Evolutionary conservation across 1,284 basidiomycete species (phyloP).

Genomic region (Ustanciosporium gigantosporum): DNA sequence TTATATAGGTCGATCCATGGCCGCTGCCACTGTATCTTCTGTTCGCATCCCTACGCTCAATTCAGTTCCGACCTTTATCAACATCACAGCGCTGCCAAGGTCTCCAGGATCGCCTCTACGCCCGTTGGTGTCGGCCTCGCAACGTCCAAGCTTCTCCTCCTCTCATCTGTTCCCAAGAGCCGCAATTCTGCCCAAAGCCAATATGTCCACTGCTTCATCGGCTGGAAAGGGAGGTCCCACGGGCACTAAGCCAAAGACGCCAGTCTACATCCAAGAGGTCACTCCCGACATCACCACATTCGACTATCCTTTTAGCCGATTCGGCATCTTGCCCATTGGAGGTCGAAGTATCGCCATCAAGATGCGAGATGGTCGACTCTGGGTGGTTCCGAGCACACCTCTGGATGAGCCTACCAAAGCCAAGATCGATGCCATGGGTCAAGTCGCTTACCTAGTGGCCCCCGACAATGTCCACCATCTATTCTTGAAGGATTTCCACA

Average conservation of each 20-base stretch:
- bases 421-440: slow-evolving; percentile 74
- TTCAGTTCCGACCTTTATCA: no score
- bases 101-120: no score
- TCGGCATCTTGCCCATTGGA: slow-evolving; percentile 60
- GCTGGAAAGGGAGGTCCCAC: slow-evolving; percentile 6
- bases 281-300: slow-evolving; percentile 54
- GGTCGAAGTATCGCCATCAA: slow-evolving; percentile 72
- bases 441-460: slow-evolving; percentile 67
- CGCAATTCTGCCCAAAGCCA: no score
- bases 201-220: slow-evolving; percentile 18
- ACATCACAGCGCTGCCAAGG: no score
- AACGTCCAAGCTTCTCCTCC: no score
- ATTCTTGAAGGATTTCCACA: slow-evolving; percentile 59
- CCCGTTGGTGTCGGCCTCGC: no score
- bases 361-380: slow-evolving; percentile 68
- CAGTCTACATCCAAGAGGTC: slow-evolving; percentile 37
- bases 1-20: no score
- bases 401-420: slow-evolving; percentile 71
- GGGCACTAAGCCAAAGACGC: slow-evolving; percentile 23
- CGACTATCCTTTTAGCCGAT: slow-evolving; percentile 57
- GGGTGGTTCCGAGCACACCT: slow-evolving; percentile 83
- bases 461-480: slow-evolving; percentile 65
- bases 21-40: no score
- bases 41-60: no score
- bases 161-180: no score